phyloP scores from a whole-genome alignment of 2,329 filamentous ascomycete species.

The Nannizzia gypsea region DNA sequence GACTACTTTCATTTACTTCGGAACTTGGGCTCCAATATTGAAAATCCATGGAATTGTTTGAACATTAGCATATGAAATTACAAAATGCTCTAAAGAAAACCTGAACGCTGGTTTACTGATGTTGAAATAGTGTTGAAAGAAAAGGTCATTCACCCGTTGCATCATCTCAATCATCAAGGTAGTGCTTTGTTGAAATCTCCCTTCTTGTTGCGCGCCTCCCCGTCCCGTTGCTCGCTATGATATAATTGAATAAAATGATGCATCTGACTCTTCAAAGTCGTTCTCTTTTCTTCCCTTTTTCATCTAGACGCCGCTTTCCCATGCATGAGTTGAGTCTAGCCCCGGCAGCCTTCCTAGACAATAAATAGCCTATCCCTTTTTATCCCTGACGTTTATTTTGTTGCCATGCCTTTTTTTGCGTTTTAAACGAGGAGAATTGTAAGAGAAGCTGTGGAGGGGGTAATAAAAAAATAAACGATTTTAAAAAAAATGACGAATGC shows the following conservation, averaged over 20 bases:
- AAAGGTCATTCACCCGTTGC: slow-evolving; percentile 2
- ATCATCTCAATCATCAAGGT: slow-evolving; percentile 6
- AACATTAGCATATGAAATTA: background rate
- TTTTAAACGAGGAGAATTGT: background rate
- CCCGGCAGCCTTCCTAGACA: background rate
- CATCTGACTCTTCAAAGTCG: background rate
- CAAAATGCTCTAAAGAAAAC: slow-evolving; percentile 1
- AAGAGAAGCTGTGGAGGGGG: background rate
- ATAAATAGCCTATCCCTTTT: background rate
- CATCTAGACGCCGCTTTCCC: slow-evolving; percentile 2
- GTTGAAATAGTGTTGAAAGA: slow-evolving; percentile 4
- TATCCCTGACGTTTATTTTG: background rate
- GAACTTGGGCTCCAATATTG: background rate
- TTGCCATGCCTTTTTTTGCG: background rate
- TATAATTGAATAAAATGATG: slow-evolving; percentile 3
- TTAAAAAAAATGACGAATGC: background rate
- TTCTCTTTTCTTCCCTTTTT: background rate
- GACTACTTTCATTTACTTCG: background rate
- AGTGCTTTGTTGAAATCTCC: slow-evolving; percentile 5
- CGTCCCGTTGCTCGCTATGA: background rate
- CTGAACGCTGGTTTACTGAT: background rate
- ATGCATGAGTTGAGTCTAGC: slow-evolving; percentile 6
- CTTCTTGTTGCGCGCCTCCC: slow-evolving; percentile 2
- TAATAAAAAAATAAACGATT: background rate
- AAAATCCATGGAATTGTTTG: background rate